A percentile compares a stretch with the other conserved stretches of the same genome.
Conservation (phyloP, 1,284 basidiomycete genomes). For the Puccinia coronata region DNA sequence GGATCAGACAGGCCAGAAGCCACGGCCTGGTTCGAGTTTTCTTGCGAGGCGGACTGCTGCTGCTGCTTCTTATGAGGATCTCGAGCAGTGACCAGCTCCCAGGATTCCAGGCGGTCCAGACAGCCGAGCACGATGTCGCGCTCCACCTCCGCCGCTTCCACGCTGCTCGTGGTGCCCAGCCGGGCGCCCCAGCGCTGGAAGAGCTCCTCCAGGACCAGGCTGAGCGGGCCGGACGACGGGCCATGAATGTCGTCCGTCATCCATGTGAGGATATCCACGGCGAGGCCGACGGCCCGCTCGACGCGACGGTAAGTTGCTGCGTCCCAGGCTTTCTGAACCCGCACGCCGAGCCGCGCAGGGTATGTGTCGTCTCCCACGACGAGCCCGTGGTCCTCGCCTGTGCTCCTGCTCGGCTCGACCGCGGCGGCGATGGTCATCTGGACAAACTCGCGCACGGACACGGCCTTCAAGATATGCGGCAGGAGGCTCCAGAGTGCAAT, state of each 20-base stretch:
- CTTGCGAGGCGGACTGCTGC: no score
- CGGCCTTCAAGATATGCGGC: not conserved
- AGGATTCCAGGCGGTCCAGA: not conserved
- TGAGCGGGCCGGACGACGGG: not conserved
- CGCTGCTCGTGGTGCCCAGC: not conserved
- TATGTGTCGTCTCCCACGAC: not conserved
- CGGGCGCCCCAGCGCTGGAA: constrained; percentile 23
- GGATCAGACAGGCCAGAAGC: no score
- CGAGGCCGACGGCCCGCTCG: constrained; percentile 17
- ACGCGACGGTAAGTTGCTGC: constrained; percentile 9
- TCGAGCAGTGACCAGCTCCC: not conserved
- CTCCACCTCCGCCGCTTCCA: constrained; percentile 41
- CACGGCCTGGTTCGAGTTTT: no score
- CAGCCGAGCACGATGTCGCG: constrained; percentile 27
- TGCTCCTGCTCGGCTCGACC: not conserved
- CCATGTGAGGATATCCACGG: constrained; percentile 36
- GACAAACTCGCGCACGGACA: constrained; percentile 24
- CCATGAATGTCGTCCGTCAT: not conserved
- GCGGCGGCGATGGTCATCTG: constrained; percentile 4
- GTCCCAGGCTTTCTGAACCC: constrained; percentile 25
- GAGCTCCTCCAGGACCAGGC: constrained; percentile 9
- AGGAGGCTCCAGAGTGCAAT: constrained; percentile 42
- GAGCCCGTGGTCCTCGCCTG: not conserved
- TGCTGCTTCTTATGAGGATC: not conserved
- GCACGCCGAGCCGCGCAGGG: not conserved